phyloP scores from a whole-genome alignment of 805 yeast genomes.

The Sungouiozyma intestinalis region DNA sequence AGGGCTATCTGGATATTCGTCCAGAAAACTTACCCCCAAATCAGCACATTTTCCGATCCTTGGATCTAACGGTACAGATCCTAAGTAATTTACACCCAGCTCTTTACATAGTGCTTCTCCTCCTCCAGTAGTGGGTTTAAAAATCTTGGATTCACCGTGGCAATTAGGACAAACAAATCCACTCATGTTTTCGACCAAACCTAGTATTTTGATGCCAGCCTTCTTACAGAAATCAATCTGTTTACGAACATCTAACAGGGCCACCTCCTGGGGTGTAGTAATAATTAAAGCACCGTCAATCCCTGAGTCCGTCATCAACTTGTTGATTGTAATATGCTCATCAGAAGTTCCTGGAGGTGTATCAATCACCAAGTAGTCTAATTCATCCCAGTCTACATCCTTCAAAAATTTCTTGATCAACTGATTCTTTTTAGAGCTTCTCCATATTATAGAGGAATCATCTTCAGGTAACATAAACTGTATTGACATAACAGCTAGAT shows the following conservation, averaged over 20 bases:
- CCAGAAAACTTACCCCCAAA: slow-evolving; percentile 73
- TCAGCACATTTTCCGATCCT: slow-evolving; percentile 87
- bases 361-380: slow-evolving; percentile 82
- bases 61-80: slow-evolving; percentile 93
- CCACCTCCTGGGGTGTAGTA: slow-evolving; percentile 97
- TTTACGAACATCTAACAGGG: slow-evolving; percentile 86
- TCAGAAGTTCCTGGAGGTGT: slow-evolving; percentile 99
- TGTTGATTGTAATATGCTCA: slow-evolving; percentile 86
- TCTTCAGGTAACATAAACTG: slow-evolving; percentile 89
- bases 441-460: slow-evolving; percentile 93
- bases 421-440: slow-evolving; percentile 93
- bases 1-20: slow-evolving; percentile 81
- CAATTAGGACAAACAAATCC: slow-evolving; percentile 97
- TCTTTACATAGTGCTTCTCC: slow-evolving; percentile 80
- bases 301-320: slow-evolving; percentile 79
- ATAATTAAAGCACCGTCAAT: slow-evolving; percentile 92
- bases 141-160: slow-evolving; percentile 79
- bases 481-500: slow-evolving; percentile 89
- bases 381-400: slow-evolving; percentile 81
- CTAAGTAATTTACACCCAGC: slow-evolving; percentile 65
- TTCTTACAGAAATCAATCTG: slow-evolving; percentile 91
- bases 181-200: slow-evolving; percentile 94
- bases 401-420: slow-evolving; percentile 86
- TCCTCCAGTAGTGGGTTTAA: slow-evolving; percentile 95
- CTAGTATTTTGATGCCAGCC: slow-evolving; percentile 77